These are phyloP conservation scores for Diaporthe sp. DNA, from an alignment of 2,329 filamentous ascomycete genomes.

Conservation along the genomic window DNA sequence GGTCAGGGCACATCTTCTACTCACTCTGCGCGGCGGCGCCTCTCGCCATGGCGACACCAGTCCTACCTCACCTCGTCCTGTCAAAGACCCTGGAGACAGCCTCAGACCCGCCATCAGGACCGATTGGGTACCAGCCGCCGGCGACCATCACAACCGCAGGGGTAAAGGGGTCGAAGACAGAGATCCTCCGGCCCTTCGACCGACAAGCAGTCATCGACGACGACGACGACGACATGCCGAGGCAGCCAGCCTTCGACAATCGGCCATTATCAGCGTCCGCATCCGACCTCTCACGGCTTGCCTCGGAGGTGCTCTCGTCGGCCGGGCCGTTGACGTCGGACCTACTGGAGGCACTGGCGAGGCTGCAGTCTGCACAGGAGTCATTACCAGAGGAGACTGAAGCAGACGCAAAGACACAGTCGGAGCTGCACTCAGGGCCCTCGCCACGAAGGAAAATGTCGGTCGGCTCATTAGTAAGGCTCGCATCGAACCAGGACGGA, in stretches of 20 bases:
- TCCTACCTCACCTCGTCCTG: conserved; percentile 15
- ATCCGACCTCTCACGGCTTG: conserved; percentile 30
- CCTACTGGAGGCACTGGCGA: conserved; percentile 41
- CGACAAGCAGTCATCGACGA: background rate
- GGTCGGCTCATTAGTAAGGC: conserved; percentile 38
- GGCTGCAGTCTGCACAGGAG: background rate
- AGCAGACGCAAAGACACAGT: background rate
- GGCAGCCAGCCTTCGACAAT: conserved; percentile 45
- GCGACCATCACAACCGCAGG: conserved; percentile 18
- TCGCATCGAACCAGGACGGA: conserved; percentile 6
- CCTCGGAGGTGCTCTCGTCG: conserved; percentile 45
- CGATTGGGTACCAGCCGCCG: background rate
- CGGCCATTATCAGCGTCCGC: conserved; percentile 44
- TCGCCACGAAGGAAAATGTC: conserved; percentile 26
- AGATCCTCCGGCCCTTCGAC: background rate
- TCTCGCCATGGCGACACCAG: conserved; percentile 25
- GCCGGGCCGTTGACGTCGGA: conserved; percentile 41
- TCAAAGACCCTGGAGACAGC: conserved; percentile 19
- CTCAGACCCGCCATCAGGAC: conserved; percentile 4
- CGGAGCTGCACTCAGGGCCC: background rate
- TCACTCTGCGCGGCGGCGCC: conserved; percentile 35
- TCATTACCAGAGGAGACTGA: background rate
- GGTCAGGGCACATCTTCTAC: conserved; percentile 33
- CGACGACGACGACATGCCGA: conserved; percentile 29
- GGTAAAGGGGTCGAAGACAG: background rate